Conservation (phyloP, 2,329 filamentous ascomycete species). For the Exophiala sideris region DNA sequence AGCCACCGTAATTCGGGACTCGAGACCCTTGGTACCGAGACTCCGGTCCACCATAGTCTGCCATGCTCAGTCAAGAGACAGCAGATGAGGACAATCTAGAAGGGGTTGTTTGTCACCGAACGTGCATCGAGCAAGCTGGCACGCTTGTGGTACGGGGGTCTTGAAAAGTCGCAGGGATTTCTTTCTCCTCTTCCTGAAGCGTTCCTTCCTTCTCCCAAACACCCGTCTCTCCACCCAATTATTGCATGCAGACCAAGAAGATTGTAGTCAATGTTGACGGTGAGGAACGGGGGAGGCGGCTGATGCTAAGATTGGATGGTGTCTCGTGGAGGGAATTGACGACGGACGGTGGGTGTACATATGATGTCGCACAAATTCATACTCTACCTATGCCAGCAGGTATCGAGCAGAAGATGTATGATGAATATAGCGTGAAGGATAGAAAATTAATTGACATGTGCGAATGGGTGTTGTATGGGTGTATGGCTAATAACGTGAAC, state of each 20-base stretch:
- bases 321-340: conserved; percentile 6
- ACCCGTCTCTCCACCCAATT: background rate
- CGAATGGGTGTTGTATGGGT: conserved; percentile 2
- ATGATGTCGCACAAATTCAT: conserved; percentile 24
- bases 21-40: conserved; percentile 54
- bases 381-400: conserved; percentile 24
- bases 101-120: conserved; percentile 10
- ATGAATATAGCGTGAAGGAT: conserved; percentile 13
- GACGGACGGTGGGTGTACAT: conserved; percentile 8
- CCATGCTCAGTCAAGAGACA: conserved; percentile 47
- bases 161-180: conserved; percentile 1
- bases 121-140: conserved; percentile 14
- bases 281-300: background rate
- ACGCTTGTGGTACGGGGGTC: background rate
- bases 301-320: conserved; percentile 15
- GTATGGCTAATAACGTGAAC: too few species aligned
- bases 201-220: background rate
- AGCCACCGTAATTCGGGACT: conserved; percentile 50
- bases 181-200: conserved; percentile 4
- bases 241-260: conserved; percentile 6
- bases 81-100: conserved; percentile 19
- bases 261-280: background rate
- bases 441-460: conserved; percentile 8
- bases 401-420: conserved; percentile 10
- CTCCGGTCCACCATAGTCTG: conserved; percentile 62